Evolutionary conservation across 192 early-diverging fungal species (phyloP).

Genomic region (Diversispora epigaea): DNA sequence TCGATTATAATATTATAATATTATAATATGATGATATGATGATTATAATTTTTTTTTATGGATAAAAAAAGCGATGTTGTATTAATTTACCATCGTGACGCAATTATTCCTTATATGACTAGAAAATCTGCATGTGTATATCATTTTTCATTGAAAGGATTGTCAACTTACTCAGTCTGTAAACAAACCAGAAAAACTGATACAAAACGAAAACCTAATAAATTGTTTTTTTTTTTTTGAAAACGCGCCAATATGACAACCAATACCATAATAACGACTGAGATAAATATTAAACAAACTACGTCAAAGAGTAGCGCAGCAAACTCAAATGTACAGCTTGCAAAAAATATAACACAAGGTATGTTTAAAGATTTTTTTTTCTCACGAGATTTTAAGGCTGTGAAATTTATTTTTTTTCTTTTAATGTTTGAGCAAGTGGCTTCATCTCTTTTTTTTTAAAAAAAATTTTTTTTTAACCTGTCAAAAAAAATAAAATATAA

Average conservation of each 20-base stretch:
- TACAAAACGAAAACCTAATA: slow-evolving; percentile 14
- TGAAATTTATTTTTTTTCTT: not conserved
- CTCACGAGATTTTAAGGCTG: not conserved
- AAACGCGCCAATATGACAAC: slow-evolving; percentile 14
- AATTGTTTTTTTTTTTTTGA: not conserved
- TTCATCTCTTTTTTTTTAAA: not conserved
- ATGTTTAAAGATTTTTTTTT: not conserved
- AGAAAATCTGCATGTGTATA: not conserved
- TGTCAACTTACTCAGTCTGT: slow-evolving; percentile 3
- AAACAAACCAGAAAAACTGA: slow-evolving; percentile 7
- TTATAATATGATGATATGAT: too few species aligned
- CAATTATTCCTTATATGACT: not conserved
- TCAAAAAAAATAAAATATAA: not conserved
- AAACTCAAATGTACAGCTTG: not conserved
- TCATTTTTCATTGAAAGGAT: not conserved
- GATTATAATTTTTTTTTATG: not conserved
- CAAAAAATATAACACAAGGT: slow-evolving; percentile 7
- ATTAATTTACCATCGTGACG: too few species aligned
- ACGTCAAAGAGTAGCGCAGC: not conserved
- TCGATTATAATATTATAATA: too few species aligned
- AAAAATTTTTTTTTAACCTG: not conserved
- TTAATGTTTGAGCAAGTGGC: not conserved
- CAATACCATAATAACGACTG: slow-evolving; percentile 8
- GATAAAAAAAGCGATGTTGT: not conserved
- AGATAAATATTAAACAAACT: not conserved